Evolutionary conservation across 2,329 filamentous ascomycete genomes (phyloP).

Genomic region (Pyrenophora teres): DNA sequence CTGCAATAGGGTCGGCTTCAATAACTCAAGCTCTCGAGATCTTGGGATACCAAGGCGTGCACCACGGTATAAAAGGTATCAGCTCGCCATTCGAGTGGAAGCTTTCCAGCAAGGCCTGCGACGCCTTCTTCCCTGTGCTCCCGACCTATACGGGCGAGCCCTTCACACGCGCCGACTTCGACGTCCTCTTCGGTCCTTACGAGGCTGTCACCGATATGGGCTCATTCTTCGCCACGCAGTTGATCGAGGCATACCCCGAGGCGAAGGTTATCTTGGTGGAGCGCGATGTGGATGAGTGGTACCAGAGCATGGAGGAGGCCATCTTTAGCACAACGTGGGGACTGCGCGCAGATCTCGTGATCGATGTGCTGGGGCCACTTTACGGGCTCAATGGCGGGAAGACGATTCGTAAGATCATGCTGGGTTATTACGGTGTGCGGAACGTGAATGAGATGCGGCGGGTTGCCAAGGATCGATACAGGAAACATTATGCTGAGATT

Average conservation of each 20-base stretch:
- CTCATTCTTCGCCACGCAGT: slow-evolving; percentile 23
- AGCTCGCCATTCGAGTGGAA: slow-evolving; percentile 9
- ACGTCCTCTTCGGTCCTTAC: slow-evolving; percentile 51
- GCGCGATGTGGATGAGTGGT: slow-evolving; percentile 28
- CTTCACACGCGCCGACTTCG: slow-evolving; percentile 49
- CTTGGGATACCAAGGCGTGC: slow-evolving; percentile 7
- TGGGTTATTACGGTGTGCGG: slow-evolving; percentile 2
- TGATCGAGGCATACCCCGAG: slow-evolving; percentile 35
- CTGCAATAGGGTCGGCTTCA: slow-evolving; percentile 6
- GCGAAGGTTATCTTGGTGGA: slow-evolving; percentile 36
- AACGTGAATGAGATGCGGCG: slow-evolving; percentile 6
- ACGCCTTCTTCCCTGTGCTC: slow-evolving; percentile 5
- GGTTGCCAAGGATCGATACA: slow-evolving; percentile 14
- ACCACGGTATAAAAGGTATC: slow-evolving; percentile 8
- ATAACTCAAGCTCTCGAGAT: slow-evolving; percentile 10
- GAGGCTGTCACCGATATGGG: slow-evolving; percentile 39
- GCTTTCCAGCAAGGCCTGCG: slow-evolving; percentile 5
- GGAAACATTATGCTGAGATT: slow-evolving; percentile 16
- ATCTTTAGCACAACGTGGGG: slow-evolving; percentile 15
- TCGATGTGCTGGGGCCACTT: slow-evolving; percentile 1
- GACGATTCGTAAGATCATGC: slow-evolving; percentile 10
- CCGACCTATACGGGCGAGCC: slow-evolving; percentile 8
- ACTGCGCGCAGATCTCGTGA: slow-evolving; percentile 4
- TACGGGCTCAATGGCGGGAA: slow-evolving; percentile 6
- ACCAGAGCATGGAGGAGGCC: slow-evolving; percentile 22